Evolutionary conservation across 768 basidiomycete species (phyloP).

Genomic region (Cyathus striatus): DNA sequence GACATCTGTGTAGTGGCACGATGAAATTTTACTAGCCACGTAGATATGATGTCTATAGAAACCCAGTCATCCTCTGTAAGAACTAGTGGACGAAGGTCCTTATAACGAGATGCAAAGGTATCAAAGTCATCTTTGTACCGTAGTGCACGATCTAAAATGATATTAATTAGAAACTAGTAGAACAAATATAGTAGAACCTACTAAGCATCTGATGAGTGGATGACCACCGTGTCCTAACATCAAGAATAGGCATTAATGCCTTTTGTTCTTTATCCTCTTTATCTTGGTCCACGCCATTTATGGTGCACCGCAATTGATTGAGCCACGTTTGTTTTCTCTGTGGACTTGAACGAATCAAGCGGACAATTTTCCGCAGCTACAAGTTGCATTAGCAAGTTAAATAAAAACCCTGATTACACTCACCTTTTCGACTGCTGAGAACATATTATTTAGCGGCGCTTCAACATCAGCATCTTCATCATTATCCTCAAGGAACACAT

Average conservation of each 20-base stretch:
- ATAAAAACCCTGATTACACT: no score
- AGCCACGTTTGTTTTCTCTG: conserved; percentile 15
- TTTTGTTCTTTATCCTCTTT: neutral
- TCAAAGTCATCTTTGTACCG: neutral
- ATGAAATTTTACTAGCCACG: conserved; percentile 1
- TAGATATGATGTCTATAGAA: neutral
- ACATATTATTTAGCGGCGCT: conserved; percentile 2
- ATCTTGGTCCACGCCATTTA: no score
- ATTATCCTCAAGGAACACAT: conserved; percentile 10
- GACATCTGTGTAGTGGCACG: conserved; percentile 27
- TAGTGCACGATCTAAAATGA: neutral
- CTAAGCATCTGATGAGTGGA: neutral
- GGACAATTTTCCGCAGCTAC: conserved; percentile 22
- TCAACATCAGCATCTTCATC: conserved; percentile 2
- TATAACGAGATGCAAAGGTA: neutral
- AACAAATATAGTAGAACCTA: neutral
- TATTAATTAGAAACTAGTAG: neutral
- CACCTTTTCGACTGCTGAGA: conserved; percentile 9
- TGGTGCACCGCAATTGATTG: conserved; percentile 5
- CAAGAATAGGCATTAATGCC: neutral
- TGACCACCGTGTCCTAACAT: neutral
- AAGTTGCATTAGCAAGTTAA: no score
- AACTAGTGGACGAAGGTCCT: neutral
- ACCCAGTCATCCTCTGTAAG: neutral
- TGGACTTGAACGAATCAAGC: conserved; percentile 13